Percentiles rank a stretch among this genome's conserved stretches.
phyloP scores from a whole-genome alignment of 164 flowering plant genomes.

The Chimonanthus salicifolius region DNA sequence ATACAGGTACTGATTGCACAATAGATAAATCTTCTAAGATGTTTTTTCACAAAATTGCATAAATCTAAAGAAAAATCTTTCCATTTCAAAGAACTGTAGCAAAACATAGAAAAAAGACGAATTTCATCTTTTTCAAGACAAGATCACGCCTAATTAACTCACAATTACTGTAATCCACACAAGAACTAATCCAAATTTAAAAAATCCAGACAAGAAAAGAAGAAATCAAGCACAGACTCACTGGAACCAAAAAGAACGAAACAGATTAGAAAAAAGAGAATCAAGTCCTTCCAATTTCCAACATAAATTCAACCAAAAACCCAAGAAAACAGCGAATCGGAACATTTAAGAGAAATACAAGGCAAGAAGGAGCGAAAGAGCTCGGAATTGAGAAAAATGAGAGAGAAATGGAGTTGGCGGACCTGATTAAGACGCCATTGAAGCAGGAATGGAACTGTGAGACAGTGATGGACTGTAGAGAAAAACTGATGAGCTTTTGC shows the following conservation, averaged over 20 bases:
- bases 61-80: background rate
- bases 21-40: background rate
- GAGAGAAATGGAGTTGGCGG: background rate
- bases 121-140: background rate
- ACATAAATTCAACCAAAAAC: background rate
- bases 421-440: slow-evolving; percentile 4
- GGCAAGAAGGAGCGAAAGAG: background rate
- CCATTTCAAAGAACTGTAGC: background rate
- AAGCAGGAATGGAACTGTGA: background rate
- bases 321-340: background rate
- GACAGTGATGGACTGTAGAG: background rate
- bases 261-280: background rate
- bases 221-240: background rate
- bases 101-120: too few species aligned
- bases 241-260: background rate
- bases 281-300: background rate
- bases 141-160: background rate
- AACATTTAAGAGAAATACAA: background rate
- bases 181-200: background rate
- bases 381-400: background rate
- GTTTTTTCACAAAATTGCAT: background rate
- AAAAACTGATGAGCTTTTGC: background rate
- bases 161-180: background rate
- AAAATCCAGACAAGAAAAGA: background rate
- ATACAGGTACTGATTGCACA: background rate